Evolutionary conservation across 2,329 filamentous ascomycete species (phyloP).

Genomic region (Cordyceps militaris): DNA sequence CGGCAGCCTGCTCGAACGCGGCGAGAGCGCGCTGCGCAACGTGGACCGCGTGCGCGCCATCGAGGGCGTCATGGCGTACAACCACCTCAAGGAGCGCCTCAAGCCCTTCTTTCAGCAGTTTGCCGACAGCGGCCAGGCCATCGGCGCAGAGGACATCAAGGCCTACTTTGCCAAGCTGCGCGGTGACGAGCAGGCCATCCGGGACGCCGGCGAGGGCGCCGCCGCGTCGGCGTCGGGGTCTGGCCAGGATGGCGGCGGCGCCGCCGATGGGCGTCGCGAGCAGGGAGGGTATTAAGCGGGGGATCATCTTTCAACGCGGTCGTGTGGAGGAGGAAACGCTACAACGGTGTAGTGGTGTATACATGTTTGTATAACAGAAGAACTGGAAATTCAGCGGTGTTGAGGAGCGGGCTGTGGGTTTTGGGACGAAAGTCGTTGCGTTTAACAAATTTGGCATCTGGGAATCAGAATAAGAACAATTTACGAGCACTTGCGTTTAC

Average conservation of each 20-base stretch:
- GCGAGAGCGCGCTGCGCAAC: constrained; percentile 84
- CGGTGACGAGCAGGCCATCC: constrained; percentile 73
- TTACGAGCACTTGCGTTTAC: neutral
- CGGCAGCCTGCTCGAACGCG: constrained; percentile 79
- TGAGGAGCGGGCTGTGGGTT: neutral
- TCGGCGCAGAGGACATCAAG: constrained; percentile 94
- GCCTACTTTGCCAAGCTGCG: constrained; percentile 90
- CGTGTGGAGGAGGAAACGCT: neutral
- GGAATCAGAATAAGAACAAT: neutral
- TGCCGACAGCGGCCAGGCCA: constrained; percentile 79
- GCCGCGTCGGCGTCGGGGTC: constrained; percentile 34
- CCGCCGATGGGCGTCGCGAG: constrained; percentile 37
- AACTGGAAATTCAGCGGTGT: neutral
- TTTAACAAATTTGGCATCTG: neutral
- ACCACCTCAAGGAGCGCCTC: constrained; percentile 91
- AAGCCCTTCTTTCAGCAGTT: constrained; percentile 92
- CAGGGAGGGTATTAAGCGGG: constrained; percentile 46
- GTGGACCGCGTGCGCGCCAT: constrained; percentile 91
- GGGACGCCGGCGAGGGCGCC: constrained; percentile 47
- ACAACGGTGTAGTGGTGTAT: neutral
- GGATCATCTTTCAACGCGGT: neutral
- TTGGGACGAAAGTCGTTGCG: neutral
- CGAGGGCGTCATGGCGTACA: constrained; percentile 97
- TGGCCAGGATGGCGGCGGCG: constrained; percentile 21
- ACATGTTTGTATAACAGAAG: constrained; percentile 1